These are phyloP conservation scores for Phytophthora palmivora DNA, from an alignment of 352 stramenopile genomes.

Conservation along the genomic window DNA sequence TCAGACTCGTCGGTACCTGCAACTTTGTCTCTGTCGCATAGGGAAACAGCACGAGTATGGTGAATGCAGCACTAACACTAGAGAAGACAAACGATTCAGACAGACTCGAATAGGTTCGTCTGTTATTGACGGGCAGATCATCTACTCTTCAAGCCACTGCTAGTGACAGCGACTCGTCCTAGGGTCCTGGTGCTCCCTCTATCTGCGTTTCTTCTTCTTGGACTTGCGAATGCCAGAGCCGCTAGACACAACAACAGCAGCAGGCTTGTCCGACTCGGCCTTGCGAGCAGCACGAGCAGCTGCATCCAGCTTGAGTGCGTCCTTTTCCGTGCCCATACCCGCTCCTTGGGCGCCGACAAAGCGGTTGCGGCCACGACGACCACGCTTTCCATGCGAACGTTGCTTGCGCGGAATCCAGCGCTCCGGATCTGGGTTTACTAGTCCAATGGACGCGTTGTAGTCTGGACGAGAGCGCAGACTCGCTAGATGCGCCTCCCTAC, in stretches of 20 bases:
- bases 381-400: constrained; percentile 78
- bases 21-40: constrained; percentile 7
- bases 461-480: constrained; percentile 66
- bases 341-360: constrained; percentile 85
- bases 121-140: constrained; percentile 20
- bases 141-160: constrained; percentile 18
- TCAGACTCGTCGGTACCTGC: constrained; percentile 17
- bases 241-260: constrained; percentile 60
- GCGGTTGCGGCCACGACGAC: constrained; percentile 78
- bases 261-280: constrained; percentile 66
- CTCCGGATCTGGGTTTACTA: constrained; percentile 81
- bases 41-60: constrained; percentile 26
- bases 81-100: constrained; percentile 37
- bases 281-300: constrained; percentile 80
- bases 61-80: constrained; percentile 30
- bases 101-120: constrained; percentile 28
- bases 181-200: constrained; percentile 27
- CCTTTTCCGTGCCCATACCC: constrained; percentile 83
- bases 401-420: constrained; percentile 90
- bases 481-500: constrained; percentile 64
- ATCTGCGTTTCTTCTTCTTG: constrained; percentile 90
- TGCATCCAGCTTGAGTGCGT: constrained; percentile 82
- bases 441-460: constrained; percentile 82
- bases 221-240: constrained; percentile 79
- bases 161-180: constrained; percentile 15